Base-by-base conservation (phyloP, 495 filamentous ascomycete genomes). In the Penicillium psychrofluorescens region DNA sequence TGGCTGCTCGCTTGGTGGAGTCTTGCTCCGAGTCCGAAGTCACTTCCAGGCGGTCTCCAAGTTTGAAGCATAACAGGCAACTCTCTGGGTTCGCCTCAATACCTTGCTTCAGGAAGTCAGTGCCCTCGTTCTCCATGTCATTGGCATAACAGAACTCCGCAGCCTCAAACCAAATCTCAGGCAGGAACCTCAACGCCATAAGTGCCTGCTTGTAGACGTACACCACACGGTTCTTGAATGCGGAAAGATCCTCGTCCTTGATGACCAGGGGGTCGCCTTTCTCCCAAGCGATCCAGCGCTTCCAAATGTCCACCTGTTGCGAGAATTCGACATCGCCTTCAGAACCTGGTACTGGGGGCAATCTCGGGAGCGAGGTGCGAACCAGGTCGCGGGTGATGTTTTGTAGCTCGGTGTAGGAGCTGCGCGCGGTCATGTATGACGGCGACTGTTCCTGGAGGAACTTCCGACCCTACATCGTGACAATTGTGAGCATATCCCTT, bases 131-230 rank as follows among this genome's bases (percentile, higher is more conserved):
- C 32, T 77, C 79, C 67, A 82, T 62, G 40, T 78, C 78, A 56
- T 95, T 90, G 39, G 80, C 70, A 57, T 90, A 86, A 65, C 90
- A 95, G 72, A 90, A 98, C 45, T 95, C 86, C 10, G 90, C 86
- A 2, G 90, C 92, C 38, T 95, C 89, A 50, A 85, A 91, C 92
- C 92, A 98, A 49, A 96, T 80, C 59, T 91, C 86, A 2, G 94
- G 92, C 74, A 89, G 86, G 58, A 95, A 98, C 42, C 88, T 77
- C 47, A 98, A 67, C 8, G 90, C 84, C 89, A 96, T 96, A 32
- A 92, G 69, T 28, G 92, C 86, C 60, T 95, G 91, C 66, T 90
- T 91, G 70, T 94, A 97, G 45, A 86, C 84, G 63, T 90, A 92
- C 16, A 95, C 55, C 43, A 96, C 76, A 15, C 92, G 84, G 43